phyloP scores from a whole-genome alignment of 257 asterid genomes.

The Nicotiana tomentosiformis region DNA sequence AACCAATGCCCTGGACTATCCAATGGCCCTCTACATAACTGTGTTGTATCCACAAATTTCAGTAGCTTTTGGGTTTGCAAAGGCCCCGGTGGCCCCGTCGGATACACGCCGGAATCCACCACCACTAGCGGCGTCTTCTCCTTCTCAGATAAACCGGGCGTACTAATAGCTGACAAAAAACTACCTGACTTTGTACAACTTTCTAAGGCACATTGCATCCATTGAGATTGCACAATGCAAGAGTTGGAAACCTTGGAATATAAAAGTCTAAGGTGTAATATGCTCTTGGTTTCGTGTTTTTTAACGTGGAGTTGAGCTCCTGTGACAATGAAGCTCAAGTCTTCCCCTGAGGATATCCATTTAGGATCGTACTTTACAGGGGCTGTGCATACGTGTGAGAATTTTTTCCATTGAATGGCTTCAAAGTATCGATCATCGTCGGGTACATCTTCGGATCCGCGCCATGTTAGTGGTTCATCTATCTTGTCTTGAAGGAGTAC shows the following conservation, averaged over 20 bases:
- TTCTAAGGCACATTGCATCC: conserved; percentile 56
- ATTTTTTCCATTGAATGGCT: conserved; percentile 67
- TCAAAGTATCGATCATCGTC: conserved; percentile 54
- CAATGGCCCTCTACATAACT: conserved; percentile 66
- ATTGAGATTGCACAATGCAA: conserved; percentile 48
- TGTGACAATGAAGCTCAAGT: conserved; percentile 58
- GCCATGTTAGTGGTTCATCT: conserved; percentile 29
- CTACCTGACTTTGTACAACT: conserved; percentile 31
- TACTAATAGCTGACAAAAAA: conserved; percentile 56
- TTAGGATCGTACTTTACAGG: conserved; percentile 58
- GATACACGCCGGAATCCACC: conserved; percentile 73
- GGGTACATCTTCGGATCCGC: conserved; percentile 45
- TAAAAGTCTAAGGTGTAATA: conserved; percentile 57
- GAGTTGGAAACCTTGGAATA: conserved; percentile 39
- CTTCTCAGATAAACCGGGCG: conserved; percentile 30
- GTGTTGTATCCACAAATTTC: conserved; percentile 63
- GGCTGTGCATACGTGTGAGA: conserved; percentile 70
- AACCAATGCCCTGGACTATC: conserved; percentile 95
- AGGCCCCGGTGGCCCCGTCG: conserved; percentile 66
- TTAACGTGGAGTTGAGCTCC: conserved; percentile 74
- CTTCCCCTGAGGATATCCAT: conserved; percentile 31
- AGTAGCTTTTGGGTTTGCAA: conserved; percentile 44
- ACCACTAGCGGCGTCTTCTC: conserved; percentile 37
- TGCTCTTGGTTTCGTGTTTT: conserved; percentile 31
- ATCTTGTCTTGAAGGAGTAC: conserved; percentile 39